Evolutionary conservation across 2,329 filamentous ascomycete species (phyloP).

Genomic region (Pyrenochaeta sp.): DNA sequence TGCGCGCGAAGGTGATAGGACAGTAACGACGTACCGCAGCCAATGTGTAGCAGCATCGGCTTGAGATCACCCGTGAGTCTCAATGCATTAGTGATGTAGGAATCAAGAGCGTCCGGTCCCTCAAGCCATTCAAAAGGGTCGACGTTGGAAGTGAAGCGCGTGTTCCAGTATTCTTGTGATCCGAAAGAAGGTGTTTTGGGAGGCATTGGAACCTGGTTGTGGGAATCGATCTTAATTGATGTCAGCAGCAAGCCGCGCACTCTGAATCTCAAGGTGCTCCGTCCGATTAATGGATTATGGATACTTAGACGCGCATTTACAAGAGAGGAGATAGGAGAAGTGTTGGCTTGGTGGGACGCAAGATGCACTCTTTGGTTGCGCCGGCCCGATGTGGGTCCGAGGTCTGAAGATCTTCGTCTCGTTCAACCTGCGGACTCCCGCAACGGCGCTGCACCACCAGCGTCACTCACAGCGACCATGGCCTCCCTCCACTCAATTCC

Average conservation of each 20-base stretch:
- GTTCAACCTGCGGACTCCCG: slow-evolving; percentile 26
- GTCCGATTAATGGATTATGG: neutral
- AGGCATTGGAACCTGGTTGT: neutral
- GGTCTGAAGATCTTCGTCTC: slow-evolving; percentile 24
- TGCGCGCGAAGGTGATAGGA: slow-evolving; percentile 48
- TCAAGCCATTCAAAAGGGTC: slow-evolving; percentile 52
- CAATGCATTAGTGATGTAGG: slow-evolving; percentile 36
- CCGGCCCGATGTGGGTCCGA: slow-evolving; percentile 29
- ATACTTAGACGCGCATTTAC: neutral
- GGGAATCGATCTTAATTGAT: neutral
- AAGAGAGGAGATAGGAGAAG: neutral
- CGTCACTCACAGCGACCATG: slow-evolving; percentile 32
- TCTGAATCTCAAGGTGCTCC: neutral
- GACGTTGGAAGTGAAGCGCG: slow-evolving; percentile 45
- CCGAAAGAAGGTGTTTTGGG: slow-evolving; percentile 41
- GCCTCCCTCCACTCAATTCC: slow-evolving; percentile 44
- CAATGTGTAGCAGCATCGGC: slow-evolving; percentile 48
- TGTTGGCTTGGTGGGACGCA: neutral
- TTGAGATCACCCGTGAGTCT: slow-evolving; percentile 9
- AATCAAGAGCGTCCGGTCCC: slow-evolving; percentile 40
- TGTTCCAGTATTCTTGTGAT: slow-evolving; percentile 48
- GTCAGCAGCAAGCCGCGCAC: neutral
- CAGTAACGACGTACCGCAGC: slow-evolving; percentile 50
- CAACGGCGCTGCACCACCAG: slow-evolving; percentile 22
- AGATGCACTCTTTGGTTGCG: slow-evolving; percentile 4